These are phyloP conservation scores for Penicillium egyptiacum DNA, from an alignment of 495 filamentous ascomycete species.

Conservation along the genomic window DNA sequence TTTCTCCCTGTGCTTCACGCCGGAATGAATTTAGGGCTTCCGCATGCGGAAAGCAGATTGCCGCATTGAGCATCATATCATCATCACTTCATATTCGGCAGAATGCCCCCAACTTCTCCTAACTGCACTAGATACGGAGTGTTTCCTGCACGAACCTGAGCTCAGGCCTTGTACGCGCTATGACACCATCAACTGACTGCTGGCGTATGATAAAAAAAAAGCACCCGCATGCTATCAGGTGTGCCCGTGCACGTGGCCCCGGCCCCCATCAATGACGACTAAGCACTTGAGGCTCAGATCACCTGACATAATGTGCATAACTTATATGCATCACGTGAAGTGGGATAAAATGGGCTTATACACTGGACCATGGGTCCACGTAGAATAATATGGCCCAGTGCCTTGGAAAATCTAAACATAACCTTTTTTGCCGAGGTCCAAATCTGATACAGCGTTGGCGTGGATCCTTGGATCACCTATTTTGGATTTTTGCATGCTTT, in stretches of 20 bases:
- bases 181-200: slow-evolving; percentile 32
- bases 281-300: not conserved
- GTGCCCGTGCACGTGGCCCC: not conserved
- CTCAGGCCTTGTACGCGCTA: not conserved
- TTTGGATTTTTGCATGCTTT: slow-evolving; percentile 9
- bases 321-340: not conserved
- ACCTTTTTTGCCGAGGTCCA: slow-evolving; percentile 18
- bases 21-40: slow-evolving; percentile 22
- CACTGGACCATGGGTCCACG: not conserved
- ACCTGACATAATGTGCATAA: not conserved
- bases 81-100: slow-evolving; percentile 24
- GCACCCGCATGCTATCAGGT: not conserved
- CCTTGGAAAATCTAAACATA: not conserved
- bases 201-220: slow-evolving; percentile 1
- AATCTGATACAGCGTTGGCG: slow-evolving; percentile 4
- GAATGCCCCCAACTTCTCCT: slow-evolving; percentile 5
- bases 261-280: not conserved
- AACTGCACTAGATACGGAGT: not conserved
- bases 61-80: slow-evolving; percentile 33
- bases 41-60: slow-evolving; percentile 33
- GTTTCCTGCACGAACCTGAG: not conserved
- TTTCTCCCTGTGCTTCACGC: slow-evolving; percentile 12
- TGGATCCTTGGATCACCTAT: slow-evolving; percentile 2
- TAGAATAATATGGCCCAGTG: not conserved
- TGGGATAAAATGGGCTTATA: not conserved